Evolutionary conservation across 805 yeast species (phyloP), one percentile per base, ranked within the genome.

Genomic region (Hanseniaspora pseudoguilliermondii): DNA sequence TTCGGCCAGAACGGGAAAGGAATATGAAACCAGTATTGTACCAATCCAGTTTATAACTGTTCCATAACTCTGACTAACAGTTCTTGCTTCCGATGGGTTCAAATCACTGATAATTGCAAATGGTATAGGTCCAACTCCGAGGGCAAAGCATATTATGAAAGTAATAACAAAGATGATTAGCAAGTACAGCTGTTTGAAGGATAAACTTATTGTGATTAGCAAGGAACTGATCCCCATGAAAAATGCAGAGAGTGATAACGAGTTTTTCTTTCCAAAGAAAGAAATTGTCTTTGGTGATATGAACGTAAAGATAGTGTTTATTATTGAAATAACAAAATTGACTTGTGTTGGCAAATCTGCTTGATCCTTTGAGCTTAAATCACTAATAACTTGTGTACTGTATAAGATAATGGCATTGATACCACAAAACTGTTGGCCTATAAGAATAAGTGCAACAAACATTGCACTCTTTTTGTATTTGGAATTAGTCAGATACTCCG

Each of bases 121-220:
- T 43, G 98, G 98, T 55, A 93, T 89, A 7, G 98, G 98, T 0
- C 98, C 98, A 59, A 89, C 67, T 0, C 98, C 98, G 36, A 85
- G 71, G 0, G 97, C 97, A 72, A 91, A 93, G 29, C 88, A 78
- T 0, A 84, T 81, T 49, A 91, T 89, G 65, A 88, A 90, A 0
- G 76, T 64, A 54, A 87, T 78, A 0, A 89, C 83, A 11, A 89
- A 81, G 0, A 76, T 50, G 0, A 84, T 81, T 0, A 90, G 75
- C 15, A 83, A 58, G 0, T 69, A 35, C 0, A 85, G 73, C 50
- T 70, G 70, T 2, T 73, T 66, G 18, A 66, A 59, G 20, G 79
- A 64, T 40, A 91, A 83, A 2, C 95, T 91, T 23, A 78, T 44
- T 1, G 87, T 83, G 65, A 91, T 78, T 3, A 81, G 60, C 0